These are phyloP conservation scores for Lasiodiplodia sp. DNA, from an alignment of 2,329 filamentous ascomycete species.

Conservation along the genomic window DNA sequence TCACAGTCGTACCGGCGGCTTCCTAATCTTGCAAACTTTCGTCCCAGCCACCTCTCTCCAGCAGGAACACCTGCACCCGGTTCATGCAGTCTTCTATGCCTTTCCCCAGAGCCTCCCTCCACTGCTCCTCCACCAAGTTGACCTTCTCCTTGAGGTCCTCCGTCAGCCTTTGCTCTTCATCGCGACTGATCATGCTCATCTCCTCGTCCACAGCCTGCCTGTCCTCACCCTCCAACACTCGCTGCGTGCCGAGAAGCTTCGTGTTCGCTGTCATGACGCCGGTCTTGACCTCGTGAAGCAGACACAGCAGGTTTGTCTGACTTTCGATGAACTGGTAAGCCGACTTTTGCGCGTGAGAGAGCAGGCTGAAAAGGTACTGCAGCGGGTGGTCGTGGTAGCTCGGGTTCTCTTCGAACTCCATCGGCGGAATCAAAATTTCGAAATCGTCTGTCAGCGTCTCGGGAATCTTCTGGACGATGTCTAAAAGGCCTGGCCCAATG, in stretches of 20 bases:
- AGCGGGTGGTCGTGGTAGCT: slow-evolving; percentile 80
- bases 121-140: slow-evolving; percentile 86
- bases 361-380: slow-evolving; percentile 86
- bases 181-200: slow-evolving; percentile 65
- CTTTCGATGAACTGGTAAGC: slow-evolving; percentile 97
- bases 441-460: slow-evolving; percentile 62
- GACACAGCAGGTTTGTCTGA: slow-evolving; percentile 87
- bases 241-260: slow-evolving; percentile 71
- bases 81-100: slow-evolving; percentile 76
- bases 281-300: slow-evolving; percentile 89
- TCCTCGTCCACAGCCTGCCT: slow-evolving; percentile 52
- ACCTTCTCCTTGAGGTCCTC: slow-evolving; percentile 94
- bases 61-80: slow-evolving; percentile 74
- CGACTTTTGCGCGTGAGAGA: slow-evolving; percentile 88
- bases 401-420: slow-evolving; percentile 87
- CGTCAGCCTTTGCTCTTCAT: slow-evolving; percentile 76
- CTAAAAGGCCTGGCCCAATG: slow-evolving; percentile 82
- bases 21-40: slow-evolving; percentile 60
- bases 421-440: slow-evolving; percentile 75
- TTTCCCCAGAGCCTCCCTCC: slow-evolving; percentile 84
- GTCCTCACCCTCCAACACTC: slow-evolving; percentile 51
- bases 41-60: slow-evolving; percentile 86
- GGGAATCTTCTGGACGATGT: slow-evolving; percentile 82
- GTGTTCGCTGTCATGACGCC: slow-evolving; percentile 74
- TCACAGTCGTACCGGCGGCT: slow-evolving; percentile 3